Evolutionary conservation across 441 rosid genomes (phyloP), one percentile per base, ranked within the genome.

Genomic region (Gossypium davidsonii): DNA sequence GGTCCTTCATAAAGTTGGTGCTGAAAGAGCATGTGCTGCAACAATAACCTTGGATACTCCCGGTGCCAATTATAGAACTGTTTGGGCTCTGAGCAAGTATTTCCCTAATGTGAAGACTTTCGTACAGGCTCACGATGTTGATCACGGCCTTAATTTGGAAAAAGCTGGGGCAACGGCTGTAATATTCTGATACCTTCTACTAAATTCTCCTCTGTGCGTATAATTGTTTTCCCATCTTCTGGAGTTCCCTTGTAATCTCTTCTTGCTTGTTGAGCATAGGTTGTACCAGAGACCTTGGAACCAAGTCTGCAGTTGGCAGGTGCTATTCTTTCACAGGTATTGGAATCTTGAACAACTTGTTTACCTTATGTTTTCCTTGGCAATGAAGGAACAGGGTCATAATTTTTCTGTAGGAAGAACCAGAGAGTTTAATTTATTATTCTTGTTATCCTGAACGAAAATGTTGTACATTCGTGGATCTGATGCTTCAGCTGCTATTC

Each of bases 271-370:
- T 49, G 53, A 31, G 14, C 34, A 49, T 77, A 94, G 99, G 99
- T 92, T 83, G 99, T 95, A 44, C 99, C 99, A 21, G 99, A 92
- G 85, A 89, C 94, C 57, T 82, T 92, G 87, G 99, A 95, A 82
- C 97, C 98, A 73, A 94, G 99, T 84, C 87, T 92, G 67, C 99
- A 94, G 81, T 89, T 94, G 83, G 99, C 97, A 51, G 96, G 97
- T 67, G 99, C 97, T 76, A 97, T 94, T 82, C 97, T 94, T 76
- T 96, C 97, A 17, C 94, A 92, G 97, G 98, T 92, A 84, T 61
- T 63, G 57, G 44, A 55, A 52, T 42, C n/a, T 52, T 21, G 64
- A 37, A 25, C 25, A 25, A 39, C 44, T 39, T 8, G 44, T 39
- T 39, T 8, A 39, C 44, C 44, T 8, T 39, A 39, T 39, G 44